Evolutionary conservation across 192 early-diverging fungal species (phyloP).

Genomic region (Coemansia sp.): DNA sequence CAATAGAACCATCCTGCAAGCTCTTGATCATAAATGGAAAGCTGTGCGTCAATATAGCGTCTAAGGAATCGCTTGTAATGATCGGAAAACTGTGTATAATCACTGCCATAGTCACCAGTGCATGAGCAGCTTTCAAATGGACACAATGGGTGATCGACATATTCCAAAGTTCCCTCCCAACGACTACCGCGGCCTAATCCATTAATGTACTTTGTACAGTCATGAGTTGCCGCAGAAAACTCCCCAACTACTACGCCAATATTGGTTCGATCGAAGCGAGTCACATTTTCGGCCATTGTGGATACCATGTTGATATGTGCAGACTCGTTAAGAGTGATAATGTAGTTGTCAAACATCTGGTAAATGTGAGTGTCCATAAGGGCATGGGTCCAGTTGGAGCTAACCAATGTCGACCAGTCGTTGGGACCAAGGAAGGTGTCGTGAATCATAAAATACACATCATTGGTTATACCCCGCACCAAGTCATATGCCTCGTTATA

Average conservation of each 20-base stretch:
- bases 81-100: conserved; percentile 44
- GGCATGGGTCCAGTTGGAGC: conserved; percentile 43
- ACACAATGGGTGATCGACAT: conserved; percentile 34
- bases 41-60: conserved; percentile 60
- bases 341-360: conserved; percentile 54
- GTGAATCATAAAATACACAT: conserved; percentile 47
- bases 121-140: conserved; percentile 57
- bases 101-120: conserved; percentile 50
- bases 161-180: conserved; percentile 61
- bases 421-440: conserved; percentile 51
- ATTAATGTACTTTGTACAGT: conserved; percentile 73
- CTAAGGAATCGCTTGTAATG: conserved; percentile 60
- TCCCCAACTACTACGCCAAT: conserved; percentile 71
- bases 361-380: conserved; percentile 57
- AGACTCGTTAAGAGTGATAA: conserved; percentile 32
- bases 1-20: conserved; percentile 68
- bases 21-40: conserved; percentile 59
- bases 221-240: conserved; percentile 66
- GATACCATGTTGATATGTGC: conserved; percentile 44
- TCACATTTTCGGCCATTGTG: conserved; percentile 35
- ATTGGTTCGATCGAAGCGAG: conserved; percentile 32
- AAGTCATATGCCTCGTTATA: conserved; percentile 53
- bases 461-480: conserved; percentile 25
- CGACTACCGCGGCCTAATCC: conserved; percentile 59
- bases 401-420: conserved; percentile 40